These are phyloP conservation scores for Amanita fuliginea DNA, from an alignment of 768 basidiomycete genomes.

Conservation along the genomic window DNA sequence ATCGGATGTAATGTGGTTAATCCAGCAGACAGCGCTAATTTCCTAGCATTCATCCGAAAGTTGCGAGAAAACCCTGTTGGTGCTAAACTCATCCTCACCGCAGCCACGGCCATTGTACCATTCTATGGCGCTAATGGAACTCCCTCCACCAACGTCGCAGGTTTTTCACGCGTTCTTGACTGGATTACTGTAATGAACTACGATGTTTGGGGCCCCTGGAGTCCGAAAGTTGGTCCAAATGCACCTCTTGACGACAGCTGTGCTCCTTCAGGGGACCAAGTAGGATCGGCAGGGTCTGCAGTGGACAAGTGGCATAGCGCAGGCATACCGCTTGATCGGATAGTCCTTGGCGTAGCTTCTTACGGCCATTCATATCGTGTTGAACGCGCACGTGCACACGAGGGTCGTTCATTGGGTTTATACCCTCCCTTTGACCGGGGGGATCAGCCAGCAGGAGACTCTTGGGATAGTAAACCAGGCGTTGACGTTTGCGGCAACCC, in stretches of 20 bases:
- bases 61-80: conserved; percentile 49
- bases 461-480: conserved; percentile 46
- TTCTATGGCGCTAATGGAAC: conserved; percentile 35
- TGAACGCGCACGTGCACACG: conserved; percentile 29
- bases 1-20: conserved; percentile 60
- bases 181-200: conserved; percentile 57
- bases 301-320: conserved; percentile 64
- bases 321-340: conserved; percentile 54
- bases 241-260: conserved; percentile 79
- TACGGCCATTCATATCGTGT: conserved; percentile 79
- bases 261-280: conserved; percentile 41
- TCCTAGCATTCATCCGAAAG: conserved; percentile 66
- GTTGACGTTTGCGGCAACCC: conserved; percentile 46
- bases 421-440: conserved; percentile 45
- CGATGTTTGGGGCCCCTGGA: conserved; percentile 58
- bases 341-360: conserved; percentile 77
- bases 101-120: conserved; percentile 28
- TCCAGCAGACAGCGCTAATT: conserved; percentile 59
- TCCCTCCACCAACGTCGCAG: conserved; percentile 54
- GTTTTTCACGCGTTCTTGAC: conserved; percentile 59
- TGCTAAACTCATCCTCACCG: conserved; percentile 46
- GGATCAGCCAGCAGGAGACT: conserved; percentile 44
- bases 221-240: conserved; percentile 66
- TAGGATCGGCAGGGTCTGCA: conserved; percentile 68
- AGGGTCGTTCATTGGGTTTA: conserved; percentile 24